These are phyloP conservation scores for Mycena citricolor DNA, from an alignment of 1,284 basidiomycete genomes.

Conservation along the genomic window DNA sequence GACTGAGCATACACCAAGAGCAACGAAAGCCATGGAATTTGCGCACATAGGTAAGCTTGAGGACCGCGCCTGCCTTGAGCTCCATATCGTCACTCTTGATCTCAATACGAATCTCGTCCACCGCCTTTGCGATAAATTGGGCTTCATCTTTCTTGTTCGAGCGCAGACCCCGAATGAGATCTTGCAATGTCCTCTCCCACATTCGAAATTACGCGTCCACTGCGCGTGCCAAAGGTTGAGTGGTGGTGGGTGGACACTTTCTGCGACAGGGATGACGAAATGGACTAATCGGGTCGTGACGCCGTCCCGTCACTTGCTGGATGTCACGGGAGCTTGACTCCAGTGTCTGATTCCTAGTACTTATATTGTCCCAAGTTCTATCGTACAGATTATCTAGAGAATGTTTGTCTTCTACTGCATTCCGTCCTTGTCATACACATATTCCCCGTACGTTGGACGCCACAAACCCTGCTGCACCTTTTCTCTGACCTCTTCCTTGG, in stretches of 20 bases:
- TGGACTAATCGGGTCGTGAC: no score
- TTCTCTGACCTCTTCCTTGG: constrained; percentile 51
- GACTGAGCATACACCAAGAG: constrained; percentile 6
- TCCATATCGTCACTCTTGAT: constrained; percentile 95
- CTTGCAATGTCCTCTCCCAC: constrained; percentile 93
- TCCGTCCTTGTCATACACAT: constrained; percentile 63
- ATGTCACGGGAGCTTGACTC: no score
- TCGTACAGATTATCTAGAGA: no score
- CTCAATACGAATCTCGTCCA: constrained; percentile 89
- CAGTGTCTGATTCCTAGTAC: no score
- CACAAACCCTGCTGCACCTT: constrained; percentile 54
- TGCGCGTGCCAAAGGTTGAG: no score
- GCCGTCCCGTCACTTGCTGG: no score
- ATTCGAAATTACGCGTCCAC: constrained; percentile 42
- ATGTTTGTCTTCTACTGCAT: constrained; percentile 35
- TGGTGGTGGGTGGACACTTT: no score
- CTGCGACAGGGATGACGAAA: no score
- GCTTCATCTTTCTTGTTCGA: constrained; percentile 83
- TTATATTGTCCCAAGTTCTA: no score
- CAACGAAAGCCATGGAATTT: constrained; percentile 21
- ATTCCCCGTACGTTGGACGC: constrained; percentile 63
- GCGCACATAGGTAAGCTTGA: constrained; percentile 96
- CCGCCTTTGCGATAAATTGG: constrained; percentile 78
- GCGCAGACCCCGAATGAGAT: constrained; percentile 87
- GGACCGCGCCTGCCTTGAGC: constrained; percentile 90